phyloP scores from a whole-genome alignment of 2,329 filamentous ascomycete species.

The Fusarium compactum region DNA sequence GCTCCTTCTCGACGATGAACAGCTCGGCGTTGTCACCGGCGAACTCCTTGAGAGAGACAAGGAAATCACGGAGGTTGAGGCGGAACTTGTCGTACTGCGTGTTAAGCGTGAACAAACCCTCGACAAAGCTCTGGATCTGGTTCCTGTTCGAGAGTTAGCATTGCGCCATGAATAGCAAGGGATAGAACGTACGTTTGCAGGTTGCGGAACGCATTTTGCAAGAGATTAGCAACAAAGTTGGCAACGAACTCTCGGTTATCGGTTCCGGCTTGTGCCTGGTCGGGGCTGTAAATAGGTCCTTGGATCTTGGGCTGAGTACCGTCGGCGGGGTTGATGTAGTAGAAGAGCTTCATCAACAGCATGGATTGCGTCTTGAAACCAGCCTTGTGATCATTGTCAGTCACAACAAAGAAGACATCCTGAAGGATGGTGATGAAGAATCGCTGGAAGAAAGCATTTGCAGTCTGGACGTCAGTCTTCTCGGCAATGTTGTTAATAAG shows the following conservation, averaged over 20 bases:
- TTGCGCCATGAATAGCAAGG: neutral
- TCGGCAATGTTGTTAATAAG: slow-evolving; percentile 98
- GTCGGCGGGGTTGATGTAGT: slow-evolving; percentile 84
- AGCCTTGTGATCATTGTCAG: slow-evolving; percentile 97
- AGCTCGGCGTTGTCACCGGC: slow-evolving; percentile 94
- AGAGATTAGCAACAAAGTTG: slow-evolving; percentile 85
- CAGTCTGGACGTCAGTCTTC: slow-evolving; percentile 85
- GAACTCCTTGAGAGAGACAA: slow-evolving; percentile 97
- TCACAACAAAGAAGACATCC: slow-evolving; percentile 98
- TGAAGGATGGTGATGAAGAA: slow-evolving; percentile 97
- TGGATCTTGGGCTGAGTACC: slow-evolving; percentile 83
- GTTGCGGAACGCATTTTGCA: slow-evolving; percentile 93
- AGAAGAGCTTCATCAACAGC: slow-evolving; percentile 94
- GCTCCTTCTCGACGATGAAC: slow-evolving; percentile 93
- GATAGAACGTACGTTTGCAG: slow-evolving; percentile 78
- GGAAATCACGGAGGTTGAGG: slow-evolving; percentile 93
- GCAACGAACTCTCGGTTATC: slow-evolving; percentile 91
- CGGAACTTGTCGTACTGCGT: slow-evolving; percentile 95
- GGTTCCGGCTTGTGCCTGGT: slow-evolving; percentile 85
- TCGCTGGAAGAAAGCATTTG: slow-evolving; percentile 96
- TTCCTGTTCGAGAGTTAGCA: slow-evolving; percentile 65
- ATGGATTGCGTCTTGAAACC: slow-evolving; percentile 98
- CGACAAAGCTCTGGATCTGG: slow-evolving; percentile 91
- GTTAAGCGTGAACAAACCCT: slow-evolving; percentile 88
- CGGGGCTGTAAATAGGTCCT: slow-evolving; percentile 87